phyloP scores from a whole-genome alignment of 257 asterid genomes.

The Ophiorrhiza pumila region DNA sequence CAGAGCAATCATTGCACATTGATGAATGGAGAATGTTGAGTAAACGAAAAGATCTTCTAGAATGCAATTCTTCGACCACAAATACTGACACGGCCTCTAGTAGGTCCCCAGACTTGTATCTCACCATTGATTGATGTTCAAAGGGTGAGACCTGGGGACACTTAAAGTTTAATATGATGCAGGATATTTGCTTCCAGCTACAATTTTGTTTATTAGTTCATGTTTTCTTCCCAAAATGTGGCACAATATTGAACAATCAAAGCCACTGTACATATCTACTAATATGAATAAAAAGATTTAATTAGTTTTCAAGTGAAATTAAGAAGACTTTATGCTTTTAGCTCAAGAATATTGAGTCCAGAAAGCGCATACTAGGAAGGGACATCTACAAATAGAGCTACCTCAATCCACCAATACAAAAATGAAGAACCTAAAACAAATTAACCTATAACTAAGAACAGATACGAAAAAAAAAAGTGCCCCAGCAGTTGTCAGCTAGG shows the following conservation, averaged over 20 bases:
- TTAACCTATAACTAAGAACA: neutral
- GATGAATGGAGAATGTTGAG: conserved; percentile 54
- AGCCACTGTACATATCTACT: neutral
- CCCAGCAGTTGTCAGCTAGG: neutral
- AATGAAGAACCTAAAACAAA: neutral
- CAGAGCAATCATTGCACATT: conserved; percentile 39
- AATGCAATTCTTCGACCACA: conserved; percentile 28
- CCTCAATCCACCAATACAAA: neutral
- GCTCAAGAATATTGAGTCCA: neutral
- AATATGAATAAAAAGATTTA: neutral
- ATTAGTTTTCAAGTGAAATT: neutral
- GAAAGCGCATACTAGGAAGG: neutral
- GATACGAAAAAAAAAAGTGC: neutral
- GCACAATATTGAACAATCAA: neutral
- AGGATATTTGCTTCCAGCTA: conserved; percentile 1
- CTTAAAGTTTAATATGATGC: neutral
- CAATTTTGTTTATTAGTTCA: neutral
- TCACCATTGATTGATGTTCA: conserved; percentile 41
- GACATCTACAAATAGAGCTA: neutral
- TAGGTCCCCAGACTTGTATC: conserved; percentile 39
- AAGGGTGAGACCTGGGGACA: neutral
- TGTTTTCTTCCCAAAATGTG: neutral
- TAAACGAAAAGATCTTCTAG: conserved; percentile 28
- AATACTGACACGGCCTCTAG: conserved; percentile 19
- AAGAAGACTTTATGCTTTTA: neutral